Conservation (phyloP, 164 flowering plant genomes). For the Nymphaea thermarum region DNA sequence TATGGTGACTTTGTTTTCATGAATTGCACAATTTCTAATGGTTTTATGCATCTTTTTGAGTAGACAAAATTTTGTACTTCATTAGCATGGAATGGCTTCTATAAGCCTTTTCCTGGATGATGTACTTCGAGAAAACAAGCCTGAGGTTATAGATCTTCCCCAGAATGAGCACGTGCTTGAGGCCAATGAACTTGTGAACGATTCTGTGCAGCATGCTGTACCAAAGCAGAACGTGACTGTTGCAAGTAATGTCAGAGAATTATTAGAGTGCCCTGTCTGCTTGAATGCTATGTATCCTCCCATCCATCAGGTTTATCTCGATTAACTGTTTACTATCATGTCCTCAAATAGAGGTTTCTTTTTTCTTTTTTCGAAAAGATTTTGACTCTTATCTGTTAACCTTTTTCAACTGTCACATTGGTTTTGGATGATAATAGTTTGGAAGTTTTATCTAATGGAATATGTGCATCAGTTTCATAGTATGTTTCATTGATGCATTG, state of each 20-base stretch:
- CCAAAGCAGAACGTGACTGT: constrained; percentile 43
- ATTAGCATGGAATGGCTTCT: constrained; percentile 33
- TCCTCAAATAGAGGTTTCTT: not conserved
- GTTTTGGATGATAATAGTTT: too few species aligned
- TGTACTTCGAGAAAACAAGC: constrained; percentile 18
- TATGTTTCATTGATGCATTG: too few species aligned
- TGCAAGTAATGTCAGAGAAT: constrained; percentile 68
- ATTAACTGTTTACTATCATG: not conserved
- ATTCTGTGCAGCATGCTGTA: constrained; percentile 28
- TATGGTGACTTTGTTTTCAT: too few species aligned
- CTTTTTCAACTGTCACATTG: too few species aligned
- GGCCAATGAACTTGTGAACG: constrained; percentile 35
- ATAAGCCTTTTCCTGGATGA: constrained; percentile 50
- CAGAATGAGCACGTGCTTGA: constrained; percentile 43
- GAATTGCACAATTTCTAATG: too few species aligned
- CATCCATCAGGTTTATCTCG: constrained; percentile 71
- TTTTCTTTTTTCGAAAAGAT: too few species aligned
- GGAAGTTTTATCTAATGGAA: too few species aligned
- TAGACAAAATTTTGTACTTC: too few species aligned
- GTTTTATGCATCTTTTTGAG: too few species aligned
- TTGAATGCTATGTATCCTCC: constrained; percentile 97
- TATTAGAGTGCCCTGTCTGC: constrained; percentile 95
- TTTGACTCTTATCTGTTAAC: too few species aligned
- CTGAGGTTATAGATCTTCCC: constrained; percentile 52
- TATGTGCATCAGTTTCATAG: too few species aligned